A percentile compares a stretch with the other conserved stretches of the same genome.
Evolutionary conservation across 2,329 filamentous ascomycete genomes (phyloP).

Genomic region (Botrytis medusae): DNA sequence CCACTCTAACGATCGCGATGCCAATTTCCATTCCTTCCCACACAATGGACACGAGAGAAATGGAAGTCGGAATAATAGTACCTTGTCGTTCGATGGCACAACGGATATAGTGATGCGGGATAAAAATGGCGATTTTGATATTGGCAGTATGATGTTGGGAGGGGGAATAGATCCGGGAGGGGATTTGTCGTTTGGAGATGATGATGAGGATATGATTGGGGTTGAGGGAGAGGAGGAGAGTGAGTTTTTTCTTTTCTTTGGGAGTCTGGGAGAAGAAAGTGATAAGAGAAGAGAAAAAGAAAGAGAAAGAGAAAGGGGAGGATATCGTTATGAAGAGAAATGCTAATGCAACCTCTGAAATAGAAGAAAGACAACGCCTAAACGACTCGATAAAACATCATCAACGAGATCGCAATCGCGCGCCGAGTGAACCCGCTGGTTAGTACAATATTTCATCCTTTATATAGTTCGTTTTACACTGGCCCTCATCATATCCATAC

Average conservation of each 20-base stretch:
- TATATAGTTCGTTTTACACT: background rate
- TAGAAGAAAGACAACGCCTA: constrained; percentile 60
- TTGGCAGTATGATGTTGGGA: constrained; percentile 42
- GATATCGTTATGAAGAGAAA: constrained; percentile 36
- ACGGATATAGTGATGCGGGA: constrained; percentile 63
- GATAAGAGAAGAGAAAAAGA: background rate
- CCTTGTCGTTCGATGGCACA: background rate
- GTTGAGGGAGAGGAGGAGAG: constrained; percentile 51
- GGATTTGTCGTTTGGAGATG: constrained; percentile 41
- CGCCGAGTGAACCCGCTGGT: constrained; percentile 67
- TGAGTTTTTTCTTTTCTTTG: background rate
- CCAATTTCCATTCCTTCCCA: background rate
- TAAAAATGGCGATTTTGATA: constrained; percentile 60
- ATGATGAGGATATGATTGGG: constrained; percentile 49
- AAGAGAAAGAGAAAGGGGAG: no score
- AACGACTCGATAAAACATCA: constrained; percentile 63
- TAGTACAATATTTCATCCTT: constrained; percentile 32
- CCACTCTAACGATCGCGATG: background rate
- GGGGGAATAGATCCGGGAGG: background rate
- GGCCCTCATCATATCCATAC: background rate
- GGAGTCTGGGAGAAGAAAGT: no score
- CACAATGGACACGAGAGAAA: background rate
- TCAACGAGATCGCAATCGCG: constrained; percentile 53
- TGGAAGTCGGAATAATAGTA: background rate
- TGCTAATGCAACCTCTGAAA: constrained; percentile 23